Conservation (phyloP, 306 rosid species). For the Quercus variabilis region DNA sequence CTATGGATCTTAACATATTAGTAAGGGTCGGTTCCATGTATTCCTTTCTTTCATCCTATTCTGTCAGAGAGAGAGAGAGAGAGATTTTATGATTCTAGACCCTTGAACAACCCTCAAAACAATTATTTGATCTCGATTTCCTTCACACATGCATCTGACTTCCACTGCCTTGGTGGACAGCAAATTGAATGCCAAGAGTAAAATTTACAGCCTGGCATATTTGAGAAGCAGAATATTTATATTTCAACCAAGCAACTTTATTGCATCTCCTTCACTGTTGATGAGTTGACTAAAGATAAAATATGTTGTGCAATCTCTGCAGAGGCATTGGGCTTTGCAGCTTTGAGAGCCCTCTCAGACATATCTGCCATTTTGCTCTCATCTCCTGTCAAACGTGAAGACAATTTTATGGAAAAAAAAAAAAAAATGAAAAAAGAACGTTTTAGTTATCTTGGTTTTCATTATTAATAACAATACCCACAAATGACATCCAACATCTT, state of each 20-base stretch:
- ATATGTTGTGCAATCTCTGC: constrained; percentile 56
- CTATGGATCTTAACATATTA: no score
- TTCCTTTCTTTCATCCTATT: no score
- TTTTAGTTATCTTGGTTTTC: no score
- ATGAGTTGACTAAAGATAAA: constrained; percentile 40
- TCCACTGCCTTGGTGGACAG: background rate
- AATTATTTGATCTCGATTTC: background rate
- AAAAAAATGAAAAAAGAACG: background rate
- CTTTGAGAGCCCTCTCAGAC: constrained; percentile 73
- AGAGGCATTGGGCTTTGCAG: constrained; percentile 60
- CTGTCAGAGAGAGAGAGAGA: background rate
- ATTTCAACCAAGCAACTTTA: constrained; percentile 7
- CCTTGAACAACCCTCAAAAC: background rate
- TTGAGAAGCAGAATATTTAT: background rate
- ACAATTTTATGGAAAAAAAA: background rate
- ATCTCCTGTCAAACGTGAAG: constrained; percentile 39
- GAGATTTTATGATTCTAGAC: background rate
- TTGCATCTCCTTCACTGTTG: constrained; percentile 19
- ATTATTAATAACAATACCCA: no score
- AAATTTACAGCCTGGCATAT: background rate
- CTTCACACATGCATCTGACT: background rate
- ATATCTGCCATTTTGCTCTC: constrained; percentile 59
- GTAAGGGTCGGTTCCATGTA: no score
- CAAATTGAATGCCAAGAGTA: background rate
- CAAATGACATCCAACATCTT: no score